Evolutionary conservation across 768 basidiomycete genomes (phyloP).

Genomic region (Dendrothele bispora): DNA sequence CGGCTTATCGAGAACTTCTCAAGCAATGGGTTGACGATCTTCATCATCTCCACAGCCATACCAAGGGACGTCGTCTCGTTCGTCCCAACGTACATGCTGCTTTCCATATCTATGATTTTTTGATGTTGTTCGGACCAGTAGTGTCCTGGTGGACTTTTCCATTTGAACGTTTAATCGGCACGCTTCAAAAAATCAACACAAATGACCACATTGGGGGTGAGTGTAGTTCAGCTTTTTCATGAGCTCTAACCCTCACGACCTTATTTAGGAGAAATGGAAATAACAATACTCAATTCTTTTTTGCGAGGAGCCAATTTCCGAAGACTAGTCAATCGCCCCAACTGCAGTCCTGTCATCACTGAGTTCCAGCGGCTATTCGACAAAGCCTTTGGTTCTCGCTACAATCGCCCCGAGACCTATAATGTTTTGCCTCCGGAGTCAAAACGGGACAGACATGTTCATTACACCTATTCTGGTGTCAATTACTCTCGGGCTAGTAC

Average conservation of each 20-base stretch:
- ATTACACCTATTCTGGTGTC: neutral
- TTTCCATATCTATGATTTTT: conserved; percentile 35
- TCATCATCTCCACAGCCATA: conserved; percentile 20
- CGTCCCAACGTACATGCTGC: conserved; percentile 27
- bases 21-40: conserved; percentile 23
- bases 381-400: conserved; percentile 3
- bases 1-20: conserved; percentile 14
- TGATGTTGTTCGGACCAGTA: conserved; percentile 13
- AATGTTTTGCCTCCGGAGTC: neutral
- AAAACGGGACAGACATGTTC: neutral
- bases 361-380: conserved; percentile 21
- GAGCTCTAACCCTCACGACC: neutral
- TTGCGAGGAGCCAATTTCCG: conserved; percentile 9
- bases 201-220: conserved; percentile 29
- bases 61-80: neutral
- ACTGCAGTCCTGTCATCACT: conserved; percentile 12
- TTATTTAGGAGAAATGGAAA: neutral
- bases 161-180: conserved; percentile 30
- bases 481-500: conserved; percentile 8
- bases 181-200: conserved; percentile 28
- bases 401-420: neutral
- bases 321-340: conserved; percentile 12
- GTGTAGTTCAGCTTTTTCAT: no score
- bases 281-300: conserved; percentile 6
- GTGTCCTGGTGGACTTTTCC: conserved; percentile 25